These are phyloP conservation scores for Gynostemma pentaphyllum DNA, from an alignment of 306 rosid genomes.

Conservation along the genomic window DNA sequence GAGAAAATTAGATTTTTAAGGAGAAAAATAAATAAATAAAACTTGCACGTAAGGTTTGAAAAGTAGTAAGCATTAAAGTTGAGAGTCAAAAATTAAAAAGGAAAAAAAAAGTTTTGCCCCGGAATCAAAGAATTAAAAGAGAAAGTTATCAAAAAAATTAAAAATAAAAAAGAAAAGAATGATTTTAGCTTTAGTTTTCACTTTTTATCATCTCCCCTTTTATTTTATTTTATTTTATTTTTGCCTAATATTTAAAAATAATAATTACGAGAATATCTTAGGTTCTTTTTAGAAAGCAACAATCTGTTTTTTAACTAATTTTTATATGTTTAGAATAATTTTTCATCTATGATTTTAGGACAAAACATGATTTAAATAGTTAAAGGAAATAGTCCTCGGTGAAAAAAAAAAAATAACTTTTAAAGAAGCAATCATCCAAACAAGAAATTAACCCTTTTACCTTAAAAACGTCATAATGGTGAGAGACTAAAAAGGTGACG, in stretches of 20 bases:
- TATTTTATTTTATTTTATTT: background rate
- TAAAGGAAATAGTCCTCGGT: too few species aligned
- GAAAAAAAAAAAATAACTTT: too few species aligned
- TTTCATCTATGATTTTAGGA: background rate
- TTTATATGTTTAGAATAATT: background rate
- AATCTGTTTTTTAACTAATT: too few species aligned
- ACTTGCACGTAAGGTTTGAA: slow-evolving; percentile 12
- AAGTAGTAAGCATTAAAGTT: slow-evolving; percentile 1
- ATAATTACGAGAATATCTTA: too few species aligned
- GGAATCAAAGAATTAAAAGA: too few species aligned
- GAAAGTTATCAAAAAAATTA: too few species aligned
- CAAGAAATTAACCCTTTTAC: too few species aligned
- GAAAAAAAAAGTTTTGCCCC: background rate
- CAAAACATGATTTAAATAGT: background rate
- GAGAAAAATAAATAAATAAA: background rate
- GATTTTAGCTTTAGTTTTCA: slow-evolving; percentile 2
- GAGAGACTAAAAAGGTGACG: too few species aligned
- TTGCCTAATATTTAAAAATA: background rate
- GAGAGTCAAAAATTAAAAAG: background rate
- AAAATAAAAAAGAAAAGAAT: too few species aligned
- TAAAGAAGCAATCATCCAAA: too few species aligned
- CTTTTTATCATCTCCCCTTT: background rate
- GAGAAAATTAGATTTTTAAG: background rate
- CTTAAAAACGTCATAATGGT: too few species aligned
- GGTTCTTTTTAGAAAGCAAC: too few species aligned